Conservation (phyloP, 2,329 filamentous ascomycete genomes). For the Calonectria hawksworthii region DNA sequence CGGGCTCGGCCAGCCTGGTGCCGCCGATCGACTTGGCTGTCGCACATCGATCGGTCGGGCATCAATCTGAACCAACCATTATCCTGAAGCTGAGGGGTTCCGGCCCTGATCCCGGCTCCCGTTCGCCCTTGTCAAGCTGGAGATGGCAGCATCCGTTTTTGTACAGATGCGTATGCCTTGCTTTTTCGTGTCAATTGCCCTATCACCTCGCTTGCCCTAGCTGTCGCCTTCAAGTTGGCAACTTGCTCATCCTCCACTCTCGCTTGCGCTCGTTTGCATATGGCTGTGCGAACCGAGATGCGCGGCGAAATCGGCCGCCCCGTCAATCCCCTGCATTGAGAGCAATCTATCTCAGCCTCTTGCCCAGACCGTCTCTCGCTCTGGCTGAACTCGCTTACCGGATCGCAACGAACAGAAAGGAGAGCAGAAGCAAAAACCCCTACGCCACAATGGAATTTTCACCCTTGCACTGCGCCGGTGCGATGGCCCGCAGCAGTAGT, state of each 20-base stretch:
- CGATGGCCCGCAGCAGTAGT: constrained; percentile 33
- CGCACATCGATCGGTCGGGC: constrained; percentile 20
- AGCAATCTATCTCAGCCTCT: constrained; percentile 27
- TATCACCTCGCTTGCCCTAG: constrained; percentile 4
- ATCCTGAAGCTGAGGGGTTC: constrained; percentile 12
- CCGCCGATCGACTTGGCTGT: constrained; percentile 10
- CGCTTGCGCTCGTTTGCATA: constrained; percentile 19
- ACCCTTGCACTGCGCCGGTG: constrained; percentile 23
- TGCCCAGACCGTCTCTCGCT: neutral
- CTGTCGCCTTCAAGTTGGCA: neutral
- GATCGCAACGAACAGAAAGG: constrained; percentile 17
- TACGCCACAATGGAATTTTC: constrained; percentile 22
- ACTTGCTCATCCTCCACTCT: constrained; percentile 12
- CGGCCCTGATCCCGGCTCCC: constrained; percentile 21
- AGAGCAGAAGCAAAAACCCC: constrained; percentile 32
- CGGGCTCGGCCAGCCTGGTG: constrained; percentile 10
- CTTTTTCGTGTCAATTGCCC: constrained; percentile 15
- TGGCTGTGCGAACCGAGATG: constrained; percentile 12
- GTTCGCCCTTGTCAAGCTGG: constrained; percentile 26
- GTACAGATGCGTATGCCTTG: constrained; percentile 11
- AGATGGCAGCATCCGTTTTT: constrained; percentile 15
- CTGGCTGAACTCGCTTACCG: constrained; percentile 16
- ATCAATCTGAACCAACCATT: constrained; percentile 18
- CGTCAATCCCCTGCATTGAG: constrained; percentile 17
- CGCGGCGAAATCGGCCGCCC: constrained; percentile 29